A percentile compares a stretch with the other conserved stretches of the same genome.
phyloP scores from a whole-genome alignment of 345 rosid species.

The Eucalyptus regnans region DNA sequence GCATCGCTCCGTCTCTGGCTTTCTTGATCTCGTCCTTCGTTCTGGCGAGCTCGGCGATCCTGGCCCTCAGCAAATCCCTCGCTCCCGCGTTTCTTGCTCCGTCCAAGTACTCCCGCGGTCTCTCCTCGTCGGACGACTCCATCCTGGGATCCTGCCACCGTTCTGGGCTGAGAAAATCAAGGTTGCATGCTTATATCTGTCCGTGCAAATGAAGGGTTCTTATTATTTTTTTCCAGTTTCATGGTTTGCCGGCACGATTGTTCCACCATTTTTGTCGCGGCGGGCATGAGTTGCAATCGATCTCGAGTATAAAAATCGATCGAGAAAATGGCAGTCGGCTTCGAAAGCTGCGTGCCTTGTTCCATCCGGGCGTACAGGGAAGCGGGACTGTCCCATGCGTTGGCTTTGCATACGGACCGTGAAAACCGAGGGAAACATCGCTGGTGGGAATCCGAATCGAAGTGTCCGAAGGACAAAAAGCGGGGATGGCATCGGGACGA shows the following conservation, averaged over 20 bases:
- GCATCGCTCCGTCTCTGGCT: constrained; percentile 28
- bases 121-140: background rate
- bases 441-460: background rate
- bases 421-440: background rate
- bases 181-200: background rate
- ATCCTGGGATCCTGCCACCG: background rate
- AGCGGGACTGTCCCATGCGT: background rate
- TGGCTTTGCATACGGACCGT: background rate
- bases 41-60: constrained; percentile 14
- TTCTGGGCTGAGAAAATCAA: background rate
- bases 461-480: background rate
- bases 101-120: background rate
- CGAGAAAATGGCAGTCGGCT: background rate
- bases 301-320: background rate
- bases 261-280: background rate
- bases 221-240: background rate
- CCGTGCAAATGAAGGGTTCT: background rate
- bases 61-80: background rate
- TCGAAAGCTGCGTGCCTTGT: background rate
- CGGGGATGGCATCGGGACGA: background rate
- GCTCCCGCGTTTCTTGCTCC: background rate
- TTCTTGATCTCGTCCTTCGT: constrained; percentile 17
- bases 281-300: background rate
- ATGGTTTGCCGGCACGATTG: background rate
- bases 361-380: background rate